These are phyloP conservation scores for Kodamaea derodonti DNA, from an alignment of 1,139 yeast species.

Conservation along the genomic window DNA sequence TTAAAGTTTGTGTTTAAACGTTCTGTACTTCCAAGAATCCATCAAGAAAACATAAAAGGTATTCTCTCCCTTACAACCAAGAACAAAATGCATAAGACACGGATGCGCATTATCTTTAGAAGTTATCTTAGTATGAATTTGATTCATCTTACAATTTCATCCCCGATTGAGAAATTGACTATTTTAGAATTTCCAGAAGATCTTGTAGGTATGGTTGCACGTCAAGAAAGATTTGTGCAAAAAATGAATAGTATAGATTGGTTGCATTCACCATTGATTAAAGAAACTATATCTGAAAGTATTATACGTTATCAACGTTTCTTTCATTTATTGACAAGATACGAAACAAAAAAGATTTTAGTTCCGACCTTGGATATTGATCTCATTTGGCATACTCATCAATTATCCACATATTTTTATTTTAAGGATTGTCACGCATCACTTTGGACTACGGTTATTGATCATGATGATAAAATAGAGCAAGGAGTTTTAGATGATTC, in stretches of 20 bases:
- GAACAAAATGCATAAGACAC: not conserved
- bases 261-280: constrained; percentile 21
- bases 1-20: not conserved
- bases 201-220: constrained; percentile 27
- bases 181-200: constrained; percentile 21
- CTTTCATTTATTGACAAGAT: constrained; percentile 7
- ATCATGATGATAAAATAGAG: constrained; percentile 29
- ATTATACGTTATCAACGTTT: constrained; percentile 25
- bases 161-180: not conserved
- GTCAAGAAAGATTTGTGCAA: constrained; percentile 29
- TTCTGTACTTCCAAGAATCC: not conserved
- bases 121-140: not conserved
- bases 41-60: not conserved
- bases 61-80: not conserved
- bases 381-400: constrained; percentile 40
- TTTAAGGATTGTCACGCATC: constrained; percentile 15
- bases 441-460: constrained; percentile 13
- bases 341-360: constrained; percentile 8
- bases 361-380: constrained; percentile 41
- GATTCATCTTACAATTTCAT: not conserved
- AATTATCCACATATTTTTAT: constrained; percentile 24
- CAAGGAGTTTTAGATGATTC: constrained; percentile 17
- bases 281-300: constrained; percentile 18
- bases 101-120: not conserved
- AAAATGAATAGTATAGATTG: constrained; percentile 29